Percentiles rank a stretch among this genome's conserved stretches.
phyloP scores from a whole-genome alignment of 1,284 basidiomycete genomes.

The Puccinia brachypodii region DNA sequence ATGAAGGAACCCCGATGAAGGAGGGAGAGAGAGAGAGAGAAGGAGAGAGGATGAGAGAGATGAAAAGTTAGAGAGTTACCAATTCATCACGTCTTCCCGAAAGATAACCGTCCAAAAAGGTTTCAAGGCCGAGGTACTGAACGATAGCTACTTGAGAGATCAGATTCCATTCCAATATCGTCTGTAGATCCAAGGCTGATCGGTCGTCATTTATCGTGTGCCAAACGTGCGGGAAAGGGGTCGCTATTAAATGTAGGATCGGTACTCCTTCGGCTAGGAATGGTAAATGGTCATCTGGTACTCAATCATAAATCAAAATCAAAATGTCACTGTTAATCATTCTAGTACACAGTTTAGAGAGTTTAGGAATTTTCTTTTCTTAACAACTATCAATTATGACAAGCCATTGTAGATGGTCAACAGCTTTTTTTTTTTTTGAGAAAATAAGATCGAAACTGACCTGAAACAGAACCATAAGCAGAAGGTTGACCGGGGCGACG shows the following conservation, averaged over 20 bases:
- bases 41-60: too few relatives aligned
- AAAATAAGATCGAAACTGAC: not conserved
- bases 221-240: constrained; percentile 89
- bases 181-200: constrained; percentile 77
- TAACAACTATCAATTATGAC: too few relatives aligned
- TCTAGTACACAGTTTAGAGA: too few relatives aligned
- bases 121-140: constrained; percentile 76
- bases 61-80: not conserved
- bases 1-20: not conserved
- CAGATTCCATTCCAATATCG: constrained; percentile 84
- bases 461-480: constrained; percentile 5
- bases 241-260: constrained; percentile 83
- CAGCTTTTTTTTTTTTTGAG: not conserved
- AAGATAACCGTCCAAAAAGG: not conserved
- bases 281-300: constrained; percentile 79
- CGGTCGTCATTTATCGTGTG: constrained; percentile 82
- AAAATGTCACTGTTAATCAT: not conserved
- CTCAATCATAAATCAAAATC: constrained; percentile 63
- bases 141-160: constrained; percentile 82
- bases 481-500: not conserved
- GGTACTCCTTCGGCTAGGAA: constrained; percentile 82
- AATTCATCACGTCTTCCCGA: constrained; percentile 26
- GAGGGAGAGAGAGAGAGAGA: not conserved
- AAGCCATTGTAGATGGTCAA: too few relatives aligned
- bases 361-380: too few relatives aligned